Evolutionary conservation across 331 rosid genomes (phyloP), one percentile per base, ranked within the genome.

Genomic region (Quercus tomentella): DNA sequence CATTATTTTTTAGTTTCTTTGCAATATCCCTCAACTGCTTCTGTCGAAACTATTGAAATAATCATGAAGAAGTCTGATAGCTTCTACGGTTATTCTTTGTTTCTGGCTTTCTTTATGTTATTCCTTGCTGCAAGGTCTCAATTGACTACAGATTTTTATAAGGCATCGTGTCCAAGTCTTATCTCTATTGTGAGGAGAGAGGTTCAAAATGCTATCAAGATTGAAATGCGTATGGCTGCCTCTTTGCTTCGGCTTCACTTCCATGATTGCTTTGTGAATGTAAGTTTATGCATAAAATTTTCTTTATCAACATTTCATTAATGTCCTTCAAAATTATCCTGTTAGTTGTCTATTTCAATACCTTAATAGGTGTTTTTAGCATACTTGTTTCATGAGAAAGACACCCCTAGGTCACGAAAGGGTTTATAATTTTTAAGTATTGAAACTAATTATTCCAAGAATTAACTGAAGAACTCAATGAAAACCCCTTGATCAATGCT

Each of bases 261-360:
- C 79, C 98, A 94, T 72, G 97, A 94, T 80, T 94, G 98, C 91
- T 94, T 92, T 81, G 97, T 94, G 6, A 91, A 89, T 10, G 98
- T 92, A 72, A 89, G 93, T 72, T 31, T 21, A 23, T 21, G 68
- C 56, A 30, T 65, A 4, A 45, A 45, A 45, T 45, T 10, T 45
- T 37, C 16, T 45, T 11, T 43, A 43, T 43, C 14, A 43, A 43
- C 51, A 43, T 10, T 2, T 43, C 15, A 43, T 9, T 45, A 45
- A 45, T 45, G 54, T 12, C 54, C 54, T 9, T 45, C 54, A 45
- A 45, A 45, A 12, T 3, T 45, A 45, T 45, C 54, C 16, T 45
- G 14, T 45, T 12, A 45, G 1, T 45, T 45, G 0, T 45, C 17
- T 45, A 45, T 45, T 45, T 45, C 4, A 45, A 10, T 10, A 45